phyloP scores from a whole-genome alignment of 768 basidiomycete genomes.

The Rhodotorula diobovata region DNA sequence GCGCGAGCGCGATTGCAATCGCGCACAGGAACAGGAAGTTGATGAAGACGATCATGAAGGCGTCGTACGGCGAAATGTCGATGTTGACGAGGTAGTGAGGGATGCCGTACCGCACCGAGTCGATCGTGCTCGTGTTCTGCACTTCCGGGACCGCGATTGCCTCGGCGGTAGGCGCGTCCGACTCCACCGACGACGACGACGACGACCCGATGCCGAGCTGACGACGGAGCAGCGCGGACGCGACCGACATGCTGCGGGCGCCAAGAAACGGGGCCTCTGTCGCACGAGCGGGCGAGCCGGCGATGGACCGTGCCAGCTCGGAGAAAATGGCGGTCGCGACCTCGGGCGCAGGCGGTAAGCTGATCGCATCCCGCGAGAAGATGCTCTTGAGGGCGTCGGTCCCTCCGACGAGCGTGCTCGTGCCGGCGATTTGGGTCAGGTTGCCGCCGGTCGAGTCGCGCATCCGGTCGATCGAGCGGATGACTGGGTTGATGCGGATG shows the following conservation, averaged over 20 bases:
- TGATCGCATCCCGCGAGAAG: constrained; percentile 1
- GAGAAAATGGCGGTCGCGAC: constrained; percentile 3
- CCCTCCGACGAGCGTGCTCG: constrained; percentile 28
- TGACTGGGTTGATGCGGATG: constrained; percentile 58
- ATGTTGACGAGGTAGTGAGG: constrained; percentile 47
- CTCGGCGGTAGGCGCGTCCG: background rate
- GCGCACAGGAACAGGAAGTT: constrained; percentile 62
- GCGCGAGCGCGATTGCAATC: constrained; percentile 56
- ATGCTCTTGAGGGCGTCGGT: constrained; percentile 38
- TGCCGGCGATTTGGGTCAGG: constrained; percentile 53
- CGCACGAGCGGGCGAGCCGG: background rate
- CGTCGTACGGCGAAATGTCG: constrained; percentile 76
- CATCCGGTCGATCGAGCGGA: constrained; percentile 74
- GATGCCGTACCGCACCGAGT: constrained; percentile 35
- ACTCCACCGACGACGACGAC: constrained; percentile 4
- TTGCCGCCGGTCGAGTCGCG: constrained; percentile 75
- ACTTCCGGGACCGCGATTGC: constrained; percentile 42
- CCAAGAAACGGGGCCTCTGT: background rate
- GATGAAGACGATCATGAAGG: constrained; percentile 77
- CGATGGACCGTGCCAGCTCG: background rate
- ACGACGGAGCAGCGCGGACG: background rate
- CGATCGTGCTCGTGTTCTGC: constrained; percentile 53
- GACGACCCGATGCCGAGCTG: background rate
- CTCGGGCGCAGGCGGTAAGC: background rate
- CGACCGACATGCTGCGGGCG: background rate